These are phyloP conservation scores for Fomitiporia mediterranea DNA, from an alignment of 1,284 basidiomycete genomes.

Conservation along the genomic window DNA sequence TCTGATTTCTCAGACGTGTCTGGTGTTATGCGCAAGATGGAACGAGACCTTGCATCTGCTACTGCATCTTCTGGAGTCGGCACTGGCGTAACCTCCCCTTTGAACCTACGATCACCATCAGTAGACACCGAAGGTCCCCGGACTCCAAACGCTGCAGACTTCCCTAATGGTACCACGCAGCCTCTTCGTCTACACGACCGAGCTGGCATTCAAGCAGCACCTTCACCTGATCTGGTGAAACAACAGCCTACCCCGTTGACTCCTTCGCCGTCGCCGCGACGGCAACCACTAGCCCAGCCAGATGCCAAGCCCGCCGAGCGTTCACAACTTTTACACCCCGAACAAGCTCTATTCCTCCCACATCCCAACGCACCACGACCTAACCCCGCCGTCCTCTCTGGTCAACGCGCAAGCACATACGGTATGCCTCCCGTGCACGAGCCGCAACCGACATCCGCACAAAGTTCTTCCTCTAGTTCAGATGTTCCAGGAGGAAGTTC, in stretches of 20 bases:
- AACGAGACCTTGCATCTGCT: constrained; percentile 9
- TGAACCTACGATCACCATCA: background rate
- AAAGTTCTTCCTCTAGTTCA: constrained; percentile 30
- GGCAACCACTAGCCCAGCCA: background rate
- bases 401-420: constrained; percentile 24
- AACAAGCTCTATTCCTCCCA: constrained; percentile 50
- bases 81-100: background rate
- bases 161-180: constrained; percentile 6
- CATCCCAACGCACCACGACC: constrained; percentile 72
- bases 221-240: background rate
- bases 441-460: constrained; percentile 11
- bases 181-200: constrained; percentile 13
- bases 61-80: background rate
- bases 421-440: constrained; percentile 18
- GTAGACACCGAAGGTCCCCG: background rate
- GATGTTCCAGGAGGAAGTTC: constrained; percentile 7
- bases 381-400: constrained; percentile 36
- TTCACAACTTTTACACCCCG: constrained; percentile 14
- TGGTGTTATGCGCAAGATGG: constrained; percentile 15
- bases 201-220: background rate
- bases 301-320: constrained; percentile 17
- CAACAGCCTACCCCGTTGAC: background rate
- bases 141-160: background rate
- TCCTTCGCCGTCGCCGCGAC: constrained; percentile 8
- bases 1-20: constrained; percentile 12